Base-by-base conservation (phyloP, 2,329 filamentous ascomycete genomes). In the Fusarium pilosicola region DNA sequence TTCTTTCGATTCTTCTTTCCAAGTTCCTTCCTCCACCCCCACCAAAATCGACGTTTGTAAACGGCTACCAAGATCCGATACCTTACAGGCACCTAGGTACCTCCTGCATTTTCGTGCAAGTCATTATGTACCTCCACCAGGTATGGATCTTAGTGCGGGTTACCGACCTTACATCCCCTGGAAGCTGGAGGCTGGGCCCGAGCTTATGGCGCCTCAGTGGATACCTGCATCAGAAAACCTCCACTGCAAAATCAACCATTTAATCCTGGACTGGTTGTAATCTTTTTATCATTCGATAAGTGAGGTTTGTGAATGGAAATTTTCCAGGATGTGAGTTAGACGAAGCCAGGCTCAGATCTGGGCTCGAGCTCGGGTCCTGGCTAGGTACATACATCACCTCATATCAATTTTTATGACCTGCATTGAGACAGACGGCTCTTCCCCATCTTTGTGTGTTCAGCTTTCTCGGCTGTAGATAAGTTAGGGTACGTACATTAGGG, bases 231-330 rank as follows among this genome's bases (percentile, higher is more conserved):
- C 59, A 52, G 36, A 65, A 54, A 36, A 30, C 38, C 51, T 49
- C 66, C 67, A 70, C 60, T 70, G 28, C 32, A 58, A 65, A 68
- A 46, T 62, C 41, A 65, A 54, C 15, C 67, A 42, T 45, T 45
- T 55, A 55, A 38, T 54, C 68, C 45, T 48, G 45, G 26, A 20
- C 68, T 55, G 38, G 66, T 52, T 49, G 24, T 34, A 34, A 58
- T 66, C 38, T 44, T 39, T 63, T 60, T 65, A 74, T 74, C 62
- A 57, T 76, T 73, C 71, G 75, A 77, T 74, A 61, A 58, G 56
- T 56, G 61, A 65, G 64, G 48, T 62, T 55, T 68, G 52, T 51
- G 63, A 62, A 41, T 55, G 55, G 46, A 59, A 61, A 62, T 49
- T 42, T 49, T 55, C 62, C 44, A 71, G 71, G 71, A 58, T 74